A percentile compares a stretch with the other conserved stretches of the same genome.
Evolutionary conservation across 2,329 filamentous ascomycete species (phyloP).

Genomic region (Gremmenia infestans): DNA sequence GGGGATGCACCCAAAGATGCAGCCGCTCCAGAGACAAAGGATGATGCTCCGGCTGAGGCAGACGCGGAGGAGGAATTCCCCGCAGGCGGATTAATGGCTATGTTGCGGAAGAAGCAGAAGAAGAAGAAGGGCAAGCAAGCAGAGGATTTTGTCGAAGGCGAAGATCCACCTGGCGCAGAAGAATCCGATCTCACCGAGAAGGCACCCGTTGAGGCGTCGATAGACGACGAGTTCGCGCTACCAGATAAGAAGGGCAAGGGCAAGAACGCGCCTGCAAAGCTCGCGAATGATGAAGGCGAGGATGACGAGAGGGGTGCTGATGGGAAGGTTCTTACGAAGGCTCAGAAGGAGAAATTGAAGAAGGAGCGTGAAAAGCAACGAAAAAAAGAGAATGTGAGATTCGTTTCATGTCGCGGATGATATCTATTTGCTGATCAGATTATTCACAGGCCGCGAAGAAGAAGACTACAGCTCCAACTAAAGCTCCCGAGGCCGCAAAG

Average conservation of each 20-base stretch:
- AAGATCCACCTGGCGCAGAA: slow-evolving; percentile 45
- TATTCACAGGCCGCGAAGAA: slow-evolving; percentile 69
- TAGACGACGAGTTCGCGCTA: slow-evolving; percentile 81
- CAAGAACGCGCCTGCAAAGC: slow-evolving; percentile 48
- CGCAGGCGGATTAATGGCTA: slow-evolving; percentile 65
- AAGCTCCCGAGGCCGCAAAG: slow-evolving; percentile 53
- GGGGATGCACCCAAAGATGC: slow-evolving; percentile 66
- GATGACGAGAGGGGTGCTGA: slow-evolving; percentile 49
- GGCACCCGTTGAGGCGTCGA: slow-evolving; percentile 72
- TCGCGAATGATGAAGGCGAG: slow-evolving; percentile 36
- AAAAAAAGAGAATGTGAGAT: slow-evolving; percentile 88
- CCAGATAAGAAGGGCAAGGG: slow-evolving; percentile 70
- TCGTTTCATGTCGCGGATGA: slow-evolving; percentile 3
- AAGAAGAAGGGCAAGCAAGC: slow-evolving; percentile 56
- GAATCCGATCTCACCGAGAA: slow-evolving; percentile 53
- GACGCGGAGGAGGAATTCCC: slow-evolving; percentile 46
- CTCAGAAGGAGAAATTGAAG: slow-evolving; percentile 96
- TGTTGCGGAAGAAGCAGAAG: slow-evolving; percentile 79
- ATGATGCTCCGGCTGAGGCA: slow-evolving; percentile 43
- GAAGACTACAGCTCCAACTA: slow-evolving; percentile 56
- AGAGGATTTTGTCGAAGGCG: slow-evolving; percentile 74
- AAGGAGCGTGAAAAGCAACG: slow-evolving; percentile 98
- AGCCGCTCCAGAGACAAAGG: slow-evolving; percentile 37
- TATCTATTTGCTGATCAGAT: slow-evolving; percentile 4
- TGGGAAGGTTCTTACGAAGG: slow-evolving; percentile 83